Conservation (phyloP, 2,329 filamentous ascomycete species). For the Lachnellula hyalina region DNA sequence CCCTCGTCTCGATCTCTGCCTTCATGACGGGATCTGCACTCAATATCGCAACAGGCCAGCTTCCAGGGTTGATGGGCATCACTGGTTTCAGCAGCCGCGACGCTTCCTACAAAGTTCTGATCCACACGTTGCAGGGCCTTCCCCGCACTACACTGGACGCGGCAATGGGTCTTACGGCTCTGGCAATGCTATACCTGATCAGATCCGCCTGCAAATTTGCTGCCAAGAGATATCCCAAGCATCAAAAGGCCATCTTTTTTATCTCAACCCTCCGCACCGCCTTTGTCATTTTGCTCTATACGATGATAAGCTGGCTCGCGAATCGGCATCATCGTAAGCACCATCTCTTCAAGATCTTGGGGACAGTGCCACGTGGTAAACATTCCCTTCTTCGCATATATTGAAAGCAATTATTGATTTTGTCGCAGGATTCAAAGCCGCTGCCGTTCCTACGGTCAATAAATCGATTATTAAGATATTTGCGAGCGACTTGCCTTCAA, state of each 20-base stretch:
- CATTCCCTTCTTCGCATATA: background rate
- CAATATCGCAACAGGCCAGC: conserved; percentile 79
- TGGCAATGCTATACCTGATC: conserved; percentile 72
- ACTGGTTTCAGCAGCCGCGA: conserved; percentile 61
- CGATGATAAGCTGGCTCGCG: conserved; percentile 79
- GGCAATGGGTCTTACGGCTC: conserved; percentile 78
- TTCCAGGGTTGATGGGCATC: conserved; percentile 80
- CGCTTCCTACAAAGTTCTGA: conserved; percentile 75
- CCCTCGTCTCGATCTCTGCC: conserved; percentile 81
- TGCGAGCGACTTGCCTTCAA: conserved; percentile 68
- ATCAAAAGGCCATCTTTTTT: conserved; percentile 80
- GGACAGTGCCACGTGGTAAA: conserved; percentile 68
- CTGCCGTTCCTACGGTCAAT: conserved; percentile 66
- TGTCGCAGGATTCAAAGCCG: conserved; percentile 68
- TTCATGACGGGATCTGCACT: conserved; percentile 97
- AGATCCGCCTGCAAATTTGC: conserved; percentile 58
- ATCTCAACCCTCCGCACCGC: conserved; percentile 83
- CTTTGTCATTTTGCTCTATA: conserved; percentile 89
- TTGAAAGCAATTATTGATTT: conserved; percentile 1
- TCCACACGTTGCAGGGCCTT: conserved; percentile 74
- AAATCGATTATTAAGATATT: conserved; percentile 62
- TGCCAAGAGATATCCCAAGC: conserved; percentile 63
- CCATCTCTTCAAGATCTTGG: conserved; percentile 69
- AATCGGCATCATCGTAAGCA: conserved; percentile 63
- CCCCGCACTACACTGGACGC: conserved; percentile 67